Evolutionary conservation across 306 rosid species (phyloP).

Genomic region (Cucurbita moschata): DNA sequence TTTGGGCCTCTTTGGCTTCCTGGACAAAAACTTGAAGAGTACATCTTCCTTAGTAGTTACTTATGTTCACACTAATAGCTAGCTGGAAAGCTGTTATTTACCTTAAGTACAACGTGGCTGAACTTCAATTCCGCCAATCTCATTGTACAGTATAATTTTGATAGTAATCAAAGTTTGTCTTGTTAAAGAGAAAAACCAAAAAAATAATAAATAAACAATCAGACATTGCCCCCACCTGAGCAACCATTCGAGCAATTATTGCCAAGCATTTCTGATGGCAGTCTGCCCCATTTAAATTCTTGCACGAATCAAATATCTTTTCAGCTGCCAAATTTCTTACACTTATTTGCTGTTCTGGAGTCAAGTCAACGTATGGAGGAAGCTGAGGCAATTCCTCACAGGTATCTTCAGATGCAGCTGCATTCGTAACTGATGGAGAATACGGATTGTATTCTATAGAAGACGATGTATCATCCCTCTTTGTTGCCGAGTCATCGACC

Average conservation of each 20-base stretch:
- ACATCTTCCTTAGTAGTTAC: slow-evolving; percentile 2
- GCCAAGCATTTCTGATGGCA: slow-evolving; percentile 66
- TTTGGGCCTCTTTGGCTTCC: slow-evolving; percentile 3
- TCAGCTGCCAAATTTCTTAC: slow-evolving; percentile 55
- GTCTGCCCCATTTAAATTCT: slow-evolving; percentile 39
- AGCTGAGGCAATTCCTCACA: slow-evolving; percentile 65
- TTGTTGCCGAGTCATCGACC: slow-evolving; percentile 27
- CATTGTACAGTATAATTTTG: background rate
- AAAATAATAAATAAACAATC: slow-evolving; percentile 3
- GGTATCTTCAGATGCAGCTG: slow-evolving; percentile 59
- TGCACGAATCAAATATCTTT: slow-evolving; percentile 57
- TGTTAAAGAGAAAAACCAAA: background rate
- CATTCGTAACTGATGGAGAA: slow-evolving; percentile 36
- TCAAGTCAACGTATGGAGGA: slow-evolving; percentile 61
- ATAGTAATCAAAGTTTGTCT: background rate
- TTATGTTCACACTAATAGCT: background rate
- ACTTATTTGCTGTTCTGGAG: slow-evolving; percentile 50
- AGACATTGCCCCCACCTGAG: slow-evolving; percentile 47
- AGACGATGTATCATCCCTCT: slow-evolving; percentile 35
- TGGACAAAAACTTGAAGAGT: background rate
- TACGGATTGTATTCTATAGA: slow-evolving; percentile 45
- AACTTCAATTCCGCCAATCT: background rate
- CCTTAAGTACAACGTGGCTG: background rate
- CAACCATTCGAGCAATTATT: slow-evolving; percentile 81
- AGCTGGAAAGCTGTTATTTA: background rate